These are phyloP conservation scores for Cutaneotrichosporon cavernicola DNA, from an alignment of 1,284 basidiomycete genomes.

Conservation along the genomic window DNA sequence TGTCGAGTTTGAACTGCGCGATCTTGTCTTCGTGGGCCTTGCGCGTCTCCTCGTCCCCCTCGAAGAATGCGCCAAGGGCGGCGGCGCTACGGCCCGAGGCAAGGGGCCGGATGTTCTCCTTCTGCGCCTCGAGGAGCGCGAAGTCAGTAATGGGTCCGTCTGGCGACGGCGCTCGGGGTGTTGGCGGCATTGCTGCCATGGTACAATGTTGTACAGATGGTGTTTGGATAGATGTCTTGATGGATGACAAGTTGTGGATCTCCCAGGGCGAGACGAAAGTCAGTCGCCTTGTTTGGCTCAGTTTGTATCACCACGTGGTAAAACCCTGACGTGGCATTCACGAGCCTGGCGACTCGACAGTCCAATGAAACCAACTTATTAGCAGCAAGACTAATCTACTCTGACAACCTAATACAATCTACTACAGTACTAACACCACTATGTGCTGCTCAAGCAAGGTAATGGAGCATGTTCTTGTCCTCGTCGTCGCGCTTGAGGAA, in stretches of 20 bases:
- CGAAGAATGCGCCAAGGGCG: constrained; percentile 57
- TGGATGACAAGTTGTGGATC: background rate
- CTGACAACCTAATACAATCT: background rate
- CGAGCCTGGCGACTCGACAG: background rate
- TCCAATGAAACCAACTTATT: background rate
- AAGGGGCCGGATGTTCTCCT: constrained; percentile 63
- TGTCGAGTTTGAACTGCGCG: constrained; percentile 48
- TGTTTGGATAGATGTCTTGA: constrained; percentile 4
- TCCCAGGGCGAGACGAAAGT: background rate
- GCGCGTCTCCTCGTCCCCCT: constrained; percentile 51
- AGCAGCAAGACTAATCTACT: background rate
- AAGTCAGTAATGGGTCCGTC: constrained; percentile 53
- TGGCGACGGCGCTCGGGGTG: constrained; percentile 15
- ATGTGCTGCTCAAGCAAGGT: constrained; percentile 62
- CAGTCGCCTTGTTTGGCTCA: constrained; percentile 19
- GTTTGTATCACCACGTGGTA: background rate
- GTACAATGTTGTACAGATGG: constrained; percentile 1
- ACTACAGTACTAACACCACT: background rate
- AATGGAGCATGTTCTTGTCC: constrained; percentile 69
- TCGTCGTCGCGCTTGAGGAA: constrained; percentile 63
- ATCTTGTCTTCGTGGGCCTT: constrained; percentile 53
- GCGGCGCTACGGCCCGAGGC: constrained; percentile 59
- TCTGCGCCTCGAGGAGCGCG: constrained; percentile 57
- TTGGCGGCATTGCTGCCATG: constrained; percentile 7
- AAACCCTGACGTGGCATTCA: constrained; percentile 6